phyloP scores from a whole-genome alignment of 2,329 filamentous ascomycete genomes.

The Colletotrichum endophyticum region DNA sequence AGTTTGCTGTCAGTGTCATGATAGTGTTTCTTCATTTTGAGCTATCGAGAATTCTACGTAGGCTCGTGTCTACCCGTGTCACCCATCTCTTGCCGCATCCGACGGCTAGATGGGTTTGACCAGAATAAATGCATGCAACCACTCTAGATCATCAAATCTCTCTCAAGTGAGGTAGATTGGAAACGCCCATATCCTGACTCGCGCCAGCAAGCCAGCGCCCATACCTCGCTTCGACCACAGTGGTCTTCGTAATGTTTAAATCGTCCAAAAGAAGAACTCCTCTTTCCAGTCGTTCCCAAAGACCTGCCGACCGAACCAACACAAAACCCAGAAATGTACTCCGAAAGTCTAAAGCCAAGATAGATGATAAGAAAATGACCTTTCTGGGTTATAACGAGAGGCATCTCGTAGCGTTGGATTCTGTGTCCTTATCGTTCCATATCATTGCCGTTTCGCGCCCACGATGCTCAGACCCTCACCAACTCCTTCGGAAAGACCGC shows the following conservation, averaged over 20 bases:
- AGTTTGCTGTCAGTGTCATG: neutral
- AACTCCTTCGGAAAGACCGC: slow-evolving; percentile 71
- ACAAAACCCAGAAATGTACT: neutral
- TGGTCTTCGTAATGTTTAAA: neutral
- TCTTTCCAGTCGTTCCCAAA: neutral
- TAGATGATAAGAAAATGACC: neutral
- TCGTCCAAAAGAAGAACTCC: neutral
- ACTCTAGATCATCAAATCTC: neutral
- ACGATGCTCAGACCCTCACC: slow-evolving; percentile 34
- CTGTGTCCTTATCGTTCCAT: neutral
- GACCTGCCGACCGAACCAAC: neutral
- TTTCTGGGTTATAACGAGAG: neutral
- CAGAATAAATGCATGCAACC: neutral
- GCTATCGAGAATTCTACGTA: neutral
- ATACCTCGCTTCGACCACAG: neutral
- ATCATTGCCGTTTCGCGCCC: slow-evolving; percentile 12
- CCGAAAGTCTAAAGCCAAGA: slow-evolving; percentile 4
- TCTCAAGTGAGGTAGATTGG: neutral
- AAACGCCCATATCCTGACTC: neutral
- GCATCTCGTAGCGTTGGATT: neutral
- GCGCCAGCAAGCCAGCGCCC: neutral
- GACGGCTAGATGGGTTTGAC: neutral
- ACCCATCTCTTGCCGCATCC: neutral
- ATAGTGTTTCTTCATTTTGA: neutral
- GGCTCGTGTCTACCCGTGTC: neutral